A percentile compares a stretch with the other conserved stretches of the same genome.
These are phyloP conservation scores for Tylopilus rubrobrunneus DNA, from an alignment of 768 basidiomycete genomes.

Conservation along the genomic window DNA sequence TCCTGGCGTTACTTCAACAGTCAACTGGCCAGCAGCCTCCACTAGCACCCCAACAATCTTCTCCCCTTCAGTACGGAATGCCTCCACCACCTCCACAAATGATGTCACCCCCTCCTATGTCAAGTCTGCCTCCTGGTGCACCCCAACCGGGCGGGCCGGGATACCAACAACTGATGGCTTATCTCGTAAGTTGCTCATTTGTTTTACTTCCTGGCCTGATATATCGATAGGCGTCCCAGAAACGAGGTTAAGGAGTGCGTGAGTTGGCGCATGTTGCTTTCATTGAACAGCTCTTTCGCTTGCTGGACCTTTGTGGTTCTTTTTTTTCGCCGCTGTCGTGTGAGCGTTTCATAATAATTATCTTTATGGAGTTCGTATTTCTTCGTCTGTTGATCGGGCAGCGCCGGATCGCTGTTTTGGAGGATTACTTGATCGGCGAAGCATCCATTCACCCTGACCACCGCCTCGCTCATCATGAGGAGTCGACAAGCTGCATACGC, in stretches of 20 bases:
- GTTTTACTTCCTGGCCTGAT: not conserved
- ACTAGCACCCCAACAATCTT: conserved; percentile 29
- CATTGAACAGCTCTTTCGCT: not conserved
- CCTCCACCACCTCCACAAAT: conserved; percentile 39
- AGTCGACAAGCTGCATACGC: not conserved
- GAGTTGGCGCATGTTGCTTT: not conserved
- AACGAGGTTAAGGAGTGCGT: conserved; percentile 17
- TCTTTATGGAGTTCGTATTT: conserved; percentile 27
- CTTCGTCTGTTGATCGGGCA: not conserved
- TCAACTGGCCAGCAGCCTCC: conserved; percentile 35
- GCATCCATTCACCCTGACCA: not conserved
- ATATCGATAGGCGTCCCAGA: conserved; percentile 24
- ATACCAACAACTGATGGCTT: conserved; percentile 69
- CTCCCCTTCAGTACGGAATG: conserved; percentile 34
- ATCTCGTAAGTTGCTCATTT: conserved; percentile 45
- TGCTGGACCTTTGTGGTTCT: not conserved
- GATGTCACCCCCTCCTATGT: conserved; percentile 44
- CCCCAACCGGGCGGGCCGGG: conserved; percentile 40
- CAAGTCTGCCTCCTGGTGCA: conserved; percentile 36
- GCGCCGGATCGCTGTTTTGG: not conserved
- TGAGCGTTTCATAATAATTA: conserved; percentile 19
- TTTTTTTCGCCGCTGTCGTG: conserved; percentile 2
- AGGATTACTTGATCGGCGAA: not conserved
- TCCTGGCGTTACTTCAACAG: conserved; percentile 65
- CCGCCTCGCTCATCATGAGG: not conserved